Conservation (phyloP, 179 eudicot species). For the Beta corolliflora region DNA sequence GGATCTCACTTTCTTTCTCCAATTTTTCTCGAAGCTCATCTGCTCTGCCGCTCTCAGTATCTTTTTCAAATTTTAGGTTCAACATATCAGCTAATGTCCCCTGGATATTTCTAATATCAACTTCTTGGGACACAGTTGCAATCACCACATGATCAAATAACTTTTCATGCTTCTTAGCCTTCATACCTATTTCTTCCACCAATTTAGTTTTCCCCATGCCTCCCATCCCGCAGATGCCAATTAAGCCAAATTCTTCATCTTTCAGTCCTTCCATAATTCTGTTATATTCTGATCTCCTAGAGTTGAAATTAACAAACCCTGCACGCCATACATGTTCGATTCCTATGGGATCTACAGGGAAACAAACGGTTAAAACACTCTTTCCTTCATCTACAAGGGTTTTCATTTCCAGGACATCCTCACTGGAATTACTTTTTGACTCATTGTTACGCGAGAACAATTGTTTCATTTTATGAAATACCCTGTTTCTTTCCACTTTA, state of each 20-base stretch:
- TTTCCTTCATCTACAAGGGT: neutral
- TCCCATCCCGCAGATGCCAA: too few species aligned
- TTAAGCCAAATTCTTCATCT: too few species aligned
- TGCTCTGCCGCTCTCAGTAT: neutral
- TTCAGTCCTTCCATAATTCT: too few species aligned
- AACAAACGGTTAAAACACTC: too few species aligned
- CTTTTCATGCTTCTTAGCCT: neutral
- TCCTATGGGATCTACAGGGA: too few species aligned
- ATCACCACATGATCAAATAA: conserved; percentile 16
- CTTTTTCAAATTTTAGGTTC: neutral
- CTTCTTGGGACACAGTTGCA: conserved; percentile 10
- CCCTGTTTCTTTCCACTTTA: too few species aligned
- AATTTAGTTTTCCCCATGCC: too few species aligned
- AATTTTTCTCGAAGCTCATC: neutral
- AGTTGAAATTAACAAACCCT: too few species aligned
- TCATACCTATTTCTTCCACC: too few species aligned
- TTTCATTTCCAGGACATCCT: conserved; percentile 13
- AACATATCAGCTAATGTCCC: conserved; percentile 15
- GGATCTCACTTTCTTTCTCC: neutral
- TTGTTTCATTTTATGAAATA: neutral
- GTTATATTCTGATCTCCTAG: too few species aligned
- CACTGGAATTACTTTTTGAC: neutral
- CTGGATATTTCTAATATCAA: conserved; percentile 13
- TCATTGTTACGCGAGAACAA: conserved; percentile 7
- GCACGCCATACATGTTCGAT: too few species aligned